Percentiles rank a stretch among this genome's conserved stretches.
Evolutionary conservation across 768 basidiomycete genomes (phyloP).

Genomic region (Suillus tomentosus): DNA sequence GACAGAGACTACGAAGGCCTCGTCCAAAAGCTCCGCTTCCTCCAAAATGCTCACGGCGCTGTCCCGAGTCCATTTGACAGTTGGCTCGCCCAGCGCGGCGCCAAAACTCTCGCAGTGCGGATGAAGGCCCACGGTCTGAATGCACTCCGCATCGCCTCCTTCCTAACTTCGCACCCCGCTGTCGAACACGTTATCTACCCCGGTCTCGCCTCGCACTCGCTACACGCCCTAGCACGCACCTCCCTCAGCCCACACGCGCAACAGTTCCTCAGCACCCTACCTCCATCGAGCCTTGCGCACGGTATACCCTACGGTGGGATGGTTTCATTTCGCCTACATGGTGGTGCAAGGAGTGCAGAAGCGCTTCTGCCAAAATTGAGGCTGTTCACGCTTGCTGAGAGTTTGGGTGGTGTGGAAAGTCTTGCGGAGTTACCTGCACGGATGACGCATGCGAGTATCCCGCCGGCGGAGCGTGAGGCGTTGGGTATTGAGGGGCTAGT

Average conservation of each 20-base stretch:
- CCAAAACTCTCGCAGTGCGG: conserved; percentile 88
- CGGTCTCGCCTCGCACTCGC: conserved; percentile 68
- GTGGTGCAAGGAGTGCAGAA: conserved; percentile 57
- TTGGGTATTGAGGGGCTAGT: conserved; percentile 83
- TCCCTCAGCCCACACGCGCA: conserved; percentile 71
- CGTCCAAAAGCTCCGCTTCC: conserved; percentile 67
- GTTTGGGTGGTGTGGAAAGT: conserved; percentile 90
- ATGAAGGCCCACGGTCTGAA: conserved; percentile 87
- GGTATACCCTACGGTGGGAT: conserved; percentile 79
- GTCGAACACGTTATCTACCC: conserved; percentile 88
- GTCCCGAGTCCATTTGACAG: conserved; percentile 85
- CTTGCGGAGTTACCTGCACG: conserved; percentile 82
- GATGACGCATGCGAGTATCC: conserved; percentile 89
- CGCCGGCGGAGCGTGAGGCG: conserved; percentile 60
- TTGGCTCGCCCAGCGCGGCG: conserved; percentile 88
- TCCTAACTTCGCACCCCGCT: conserved; percentile 51
- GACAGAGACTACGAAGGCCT: conserved; percentile 44
- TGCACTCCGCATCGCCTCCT: conserved; percentile 72
- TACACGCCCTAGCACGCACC: conserved; percentile 62
- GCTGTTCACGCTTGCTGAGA: conserved; percentile 84
- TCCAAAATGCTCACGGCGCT: conserved; percentile 88
- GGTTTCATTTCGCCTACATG: conserved; percentile 68
- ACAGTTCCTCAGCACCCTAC: conserved; percentile 54
- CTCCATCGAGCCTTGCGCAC: conserved; percentile 27
- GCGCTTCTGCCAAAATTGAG: conserved; percentile 64